phyloP scores from a whole-genome alignment of 1,139 yeast species.

The Hemisphaericaspora subhashii region DNA sequence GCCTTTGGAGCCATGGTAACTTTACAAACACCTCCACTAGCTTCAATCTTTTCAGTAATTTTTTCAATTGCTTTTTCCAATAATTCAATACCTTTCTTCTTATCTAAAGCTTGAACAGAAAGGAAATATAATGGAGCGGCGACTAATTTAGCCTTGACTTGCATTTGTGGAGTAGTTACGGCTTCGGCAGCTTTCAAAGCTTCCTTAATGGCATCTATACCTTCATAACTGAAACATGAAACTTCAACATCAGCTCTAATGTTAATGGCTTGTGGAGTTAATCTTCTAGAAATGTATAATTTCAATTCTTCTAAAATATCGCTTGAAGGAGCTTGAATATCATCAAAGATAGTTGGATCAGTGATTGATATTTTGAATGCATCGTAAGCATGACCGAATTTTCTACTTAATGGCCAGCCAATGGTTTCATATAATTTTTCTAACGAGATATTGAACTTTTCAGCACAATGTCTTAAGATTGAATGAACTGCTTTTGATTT shows the following conservation, averaged over 20 bases:
- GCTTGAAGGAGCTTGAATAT: slow-evolving; percentile 65
- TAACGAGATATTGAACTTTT: slow-evolving; percentile 84
- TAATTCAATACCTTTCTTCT: slow-evolving; percentile 78
- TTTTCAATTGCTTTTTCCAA: slow-evolving; percentile 78
- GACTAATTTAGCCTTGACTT: slow-evolving; percentile 87
- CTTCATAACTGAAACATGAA: slow-evolving; percentile 95
- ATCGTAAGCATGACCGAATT: slow-evolving; percentile 95
- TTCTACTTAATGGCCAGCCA: slow-evolving; percentile 97
- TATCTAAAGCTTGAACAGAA: slow-evolving; percentile 91
- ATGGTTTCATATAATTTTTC: slow-evolving; percentile 83
- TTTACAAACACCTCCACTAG: slow-evolving; percentile 83
- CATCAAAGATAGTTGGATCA: slow-evolving; percentile 85
- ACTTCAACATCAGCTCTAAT: slow-evolving; percentile 98
- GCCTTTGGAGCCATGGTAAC: slow-evolving; percentile 99
- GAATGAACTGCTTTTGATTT: slow-evolving; percentile 97
- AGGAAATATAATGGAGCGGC: slow-evolving; percentile 97
- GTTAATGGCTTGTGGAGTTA: slow-evolving; percentile 97
- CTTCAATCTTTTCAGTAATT: slow-evolving; percentile 67
- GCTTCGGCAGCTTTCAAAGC: slow-evolving; percentile 88
- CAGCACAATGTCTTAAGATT: slow-evolving; percentile 96
- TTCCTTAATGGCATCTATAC: slow-evolving; percentile 92
- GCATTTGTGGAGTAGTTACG: slow-evolving; percentile 78
- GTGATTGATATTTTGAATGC: slow-evolving; percentile 96
- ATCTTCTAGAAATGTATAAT: slow-evolving; percentile 83
- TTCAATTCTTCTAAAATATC: slow-evolving; percentile 81